A percentile compares a stretch with the other conserved stretches of the same genome.
phyloP scores from a whole-genome alignment of 257 asterid genomes.

The Henckelia pumila region DNA sequence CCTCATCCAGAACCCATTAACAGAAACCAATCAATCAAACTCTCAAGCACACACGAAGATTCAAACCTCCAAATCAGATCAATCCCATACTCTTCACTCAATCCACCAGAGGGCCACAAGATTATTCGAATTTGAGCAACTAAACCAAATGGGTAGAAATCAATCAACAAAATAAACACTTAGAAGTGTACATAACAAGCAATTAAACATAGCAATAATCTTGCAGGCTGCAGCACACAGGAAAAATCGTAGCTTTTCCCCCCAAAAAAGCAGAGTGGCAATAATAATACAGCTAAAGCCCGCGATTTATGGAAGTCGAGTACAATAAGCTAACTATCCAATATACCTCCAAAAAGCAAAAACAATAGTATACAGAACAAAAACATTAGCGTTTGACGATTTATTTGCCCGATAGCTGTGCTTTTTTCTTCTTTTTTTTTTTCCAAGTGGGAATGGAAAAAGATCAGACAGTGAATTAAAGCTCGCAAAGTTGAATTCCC shows the following conservation, averaged over 20 bases:
- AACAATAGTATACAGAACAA: constrained; percentile 25
- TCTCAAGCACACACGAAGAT: constrained; percentile 23
- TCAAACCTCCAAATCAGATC: constrained; percentile 26
- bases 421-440: constrained; percentile 6
- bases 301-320: constrained; percentile 55
- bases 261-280: constrained; percentile 59
- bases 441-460: constrained; percentile 37
- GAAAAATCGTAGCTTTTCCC: constrained; percentile 50
- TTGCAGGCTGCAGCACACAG: constrained; percentile 21
- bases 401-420: constrained; percentile 27
- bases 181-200: constrained; percentile 27
- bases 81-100: constrained; percentile 21
- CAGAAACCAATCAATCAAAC: constrained; percentile 20
- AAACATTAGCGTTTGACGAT: constrained; percentile 28
- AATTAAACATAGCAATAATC: constrained; percentile 29
- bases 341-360: constrained; percentile 30
- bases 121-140: constrained; percentile 25
- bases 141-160: constrained; percentile 24
- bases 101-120: constrained; percentile 15
- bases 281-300: constrained; percentile 48
- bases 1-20: constrained; percentile 40
- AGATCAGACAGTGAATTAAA: constrained; percentile 22
- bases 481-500: constrained; percentile 29
- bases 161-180: constrained; percentile 21
- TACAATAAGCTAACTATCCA: constrained; percentile 35